Evolutionary conservation across 768 basidiomycete genomes (phyloP), one percentile per base, ranked within the genome.

Genomic region (Boletus rubescentipes): DNA sequence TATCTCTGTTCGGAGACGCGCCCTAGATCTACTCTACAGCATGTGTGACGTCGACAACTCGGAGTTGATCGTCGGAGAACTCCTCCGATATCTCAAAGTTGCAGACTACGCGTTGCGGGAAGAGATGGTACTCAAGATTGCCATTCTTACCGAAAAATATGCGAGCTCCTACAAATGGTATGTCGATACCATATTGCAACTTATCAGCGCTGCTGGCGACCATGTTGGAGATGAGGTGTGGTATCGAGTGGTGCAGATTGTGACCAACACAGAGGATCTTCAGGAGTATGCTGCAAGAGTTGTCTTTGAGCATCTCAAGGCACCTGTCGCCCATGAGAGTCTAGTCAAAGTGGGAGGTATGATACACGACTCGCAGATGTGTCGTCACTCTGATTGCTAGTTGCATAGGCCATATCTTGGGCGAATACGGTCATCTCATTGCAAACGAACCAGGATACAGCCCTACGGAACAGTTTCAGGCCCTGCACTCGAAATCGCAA

Each of bases 11-110:
- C 84, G 97, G 32, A 79, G 97, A 50, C 82, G 97, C 46, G 97
- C 94, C 11, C 79, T 99, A 54, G 97, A 99, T 72, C 79, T 99
- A 47, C 79, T 99, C 9, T 98, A 98, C 73, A 96, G 93, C 74
- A 99, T 99, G 97, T 98, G 97, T 71, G 97, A 99, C 68, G 79
- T 87, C n/a, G 89, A 91, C 65, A 99, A 98, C 72, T 92, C 96
- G 6, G 94, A 97, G 68, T 75, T 91, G 57, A 94, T 98, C 63
- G 97, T 99, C 32, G 95, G 90, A 35, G 96, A 99, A 72, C 80
- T 99, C 16, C 76, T 99, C 51, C 85, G 91, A 52, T 99, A 98
- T 71, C 83, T 99, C 53, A 85, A 85, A 67, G 85, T 97, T n/a
- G 97, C 97, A 8, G 97, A 99, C 71, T 98, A 98, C 62, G 93